Base-by-base conservation (phyloP, 176 grass and related monocot genomes). In the Avena sativa region DNA sequence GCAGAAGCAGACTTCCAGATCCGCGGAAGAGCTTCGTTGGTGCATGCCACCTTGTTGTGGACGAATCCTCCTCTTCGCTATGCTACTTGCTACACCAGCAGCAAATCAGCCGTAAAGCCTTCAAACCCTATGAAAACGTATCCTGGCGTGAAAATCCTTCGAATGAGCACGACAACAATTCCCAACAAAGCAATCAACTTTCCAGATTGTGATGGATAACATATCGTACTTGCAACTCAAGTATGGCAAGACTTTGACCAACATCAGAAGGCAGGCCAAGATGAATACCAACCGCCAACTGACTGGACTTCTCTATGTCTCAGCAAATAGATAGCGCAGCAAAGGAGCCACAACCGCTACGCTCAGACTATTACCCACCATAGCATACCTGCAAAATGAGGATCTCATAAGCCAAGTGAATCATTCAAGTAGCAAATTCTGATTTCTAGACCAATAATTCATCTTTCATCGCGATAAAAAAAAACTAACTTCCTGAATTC, bases 361-460 rank as follows among this genome's bases (percentile, higher is more conserved):
- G 88, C 93, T 96, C 13, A 98, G 76, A 87, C 96, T 98, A 81
- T 98, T 98, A 14, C 93, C 96, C 75, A 98, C 48, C 93, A 98
- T 86, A 66, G 96, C 93, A 85, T 94, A 98, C 89, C 96, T 98
- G 86, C 88, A 76, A 51, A 87, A 82, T 62, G 86, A 73, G 12
- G 12, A 36, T 77, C 53, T 71, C 63, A 30, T 21, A 61, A 55
- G 26, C 75, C 30, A 86, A 25, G 77, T 16, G 66, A 63, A 52
- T 28, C 13, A 44, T 49, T 86, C 55, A 47, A 76, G 16, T 68
- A 28, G 0, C 6, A 4, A 1, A 15, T 56, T 79, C 40, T 71
- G 69, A 66, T 46, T 79, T 87, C 10, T 48, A 84, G 52, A 86
- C 60, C 36, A 36, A 56, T 38, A 20, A 30, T 2, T 56, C 8